These are phyloP conservation scores for Fusarium neocosmosporiellum DNA, from an alignment of 2,329 filamentous ascomycete species.

Conservation along the genomic window DNA sequence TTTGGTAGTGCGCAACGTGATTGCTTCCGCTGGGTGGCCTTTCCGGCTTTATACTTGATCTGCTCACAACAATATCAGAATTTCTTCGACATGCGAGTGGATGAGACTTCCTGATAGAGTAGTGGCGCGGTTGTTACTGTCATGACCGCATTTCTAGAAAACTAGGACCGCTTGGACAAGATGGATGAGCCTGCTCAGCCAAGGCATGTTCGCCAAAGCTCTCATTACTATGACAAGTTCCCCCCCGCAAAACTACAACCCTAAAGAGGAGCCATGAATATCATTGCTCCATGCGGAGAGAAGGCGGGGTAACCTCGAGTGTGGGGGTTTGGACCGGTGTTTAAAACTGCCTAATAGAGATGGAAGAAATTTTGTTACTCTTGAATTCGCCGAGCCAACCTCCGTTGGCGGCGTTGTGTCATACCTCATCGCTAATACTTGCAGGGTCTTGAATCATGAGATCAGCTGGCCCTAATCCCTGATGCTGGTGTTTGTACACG, in stretches of 20 bases:
- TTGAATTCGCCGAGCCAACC: neutral
- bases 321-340: neutral
- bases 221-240: neutral
- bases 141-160: neutral
- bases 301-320: neutral
- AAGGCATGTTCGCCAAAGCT: neutral
- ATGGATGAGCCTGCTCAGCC: neutral
- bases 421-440: neutral
- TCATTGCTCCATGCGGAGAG: neutral
- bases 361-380: neutral
- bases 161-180: neutral
- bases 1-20: neutral
- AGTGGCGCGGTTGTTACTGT: neutral
- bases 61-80: neutral
- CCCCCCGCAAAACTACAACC: neutral
- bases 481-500: neutral
- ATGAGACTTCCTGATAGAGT: neutral
- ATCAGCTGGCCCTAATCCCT: neutral
- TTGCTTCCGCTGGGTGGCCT: neutral
- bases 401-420: neutral
- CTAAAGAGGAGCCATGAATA: neutral
- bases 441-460: neutral
- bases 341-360: neutral
- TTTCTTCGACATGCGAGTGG: neutral
- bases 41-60: neutral